Conservation (phyloP, 2,329 filamentous ascomycete species). For the Cladorrhinum sp. region DNA sequence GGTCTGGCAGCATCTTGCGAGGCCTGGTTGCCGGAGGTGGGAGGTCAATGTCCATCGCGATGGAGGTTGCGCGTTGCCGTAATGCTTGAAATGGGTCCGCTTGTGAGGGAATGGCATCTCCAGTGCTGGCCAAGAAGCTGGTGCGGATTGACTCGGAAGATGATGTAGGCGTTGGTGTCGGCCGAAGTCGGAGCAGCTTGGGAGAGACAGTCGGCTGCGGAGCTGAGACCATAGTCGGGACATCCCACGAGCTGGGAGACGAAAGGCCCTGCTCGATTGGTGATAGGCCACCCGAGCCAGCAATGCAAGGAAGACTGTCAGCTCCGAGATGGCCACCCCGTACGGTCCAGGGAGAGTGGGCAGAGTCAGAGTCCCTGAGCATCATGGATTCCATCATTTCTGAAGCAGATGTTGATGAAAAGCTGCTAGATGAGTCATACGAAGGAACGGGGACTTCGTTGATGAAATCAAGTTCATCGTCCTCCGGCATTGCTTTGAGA, state of each 20-base stretch:
- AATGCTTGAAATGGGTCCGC: neutral
- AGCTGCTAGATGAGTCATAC: conserved; percentile 5
- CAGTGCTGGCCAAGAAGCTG: neutral
- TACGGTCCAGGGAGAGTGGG: neutral
- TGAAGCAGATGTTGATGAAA: neutral
- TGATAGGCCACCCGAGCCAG: neutral
- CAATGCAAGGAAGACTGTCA: neutral
- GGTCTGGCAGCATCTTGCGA: neutral
- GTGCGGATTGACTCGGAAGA: conserved; percentile 4
- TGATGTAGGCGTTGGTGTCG: neutral
- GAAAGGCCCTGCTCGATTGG: neutral
- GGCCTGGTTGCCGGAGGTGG: neutral
- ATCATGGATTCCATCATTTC: conserved; percentile 1
- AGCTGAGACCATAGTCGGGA: neutral
- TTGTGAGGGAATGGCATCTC: neutral
- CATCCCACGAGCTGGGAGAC: neutral
- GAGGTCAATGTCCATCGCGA: neutral
- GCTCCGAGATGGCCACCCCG: neutral
- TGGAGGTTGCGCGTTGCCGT: neutral
- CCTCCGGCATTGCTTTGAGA: neutral
- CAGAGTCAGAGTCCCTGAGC: neutral
- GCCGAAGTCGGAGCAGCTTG: neutral
- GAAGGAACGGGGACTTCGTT: neutral
- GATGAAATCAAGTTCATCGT: neutral
- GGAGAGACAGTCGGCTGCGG: neutral